phyloP scores from a whole-genome alignment of 2,329 filamentous ascomycete genomes.

The Pyrenophora teres region DNA sequence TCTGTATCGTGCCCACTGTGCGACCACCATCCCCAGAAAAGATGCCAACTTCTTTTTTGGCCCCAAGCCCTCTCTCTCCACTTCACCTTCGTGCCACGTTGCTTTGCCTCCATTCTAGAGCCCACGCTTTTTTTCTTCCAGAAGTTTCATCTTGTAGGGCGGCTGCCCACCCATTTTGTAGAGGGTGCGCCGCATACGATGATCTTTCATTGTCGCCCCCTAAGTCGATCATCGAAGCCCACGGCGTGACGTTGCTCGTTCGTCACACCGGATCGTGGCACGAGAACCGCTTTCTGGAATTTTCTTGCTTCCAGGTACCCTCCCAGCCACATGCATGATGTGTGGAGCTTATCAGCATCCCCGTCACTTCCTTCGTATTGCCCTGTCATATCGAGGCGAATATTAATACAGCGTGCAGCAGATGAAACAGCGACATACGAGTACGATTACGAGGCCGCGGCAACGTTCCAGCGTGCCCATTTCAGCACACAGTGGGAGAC shows the following conservation, averaged over 20 bases:
- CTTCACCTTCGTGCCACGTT: not conserved
- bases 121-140: not conserved
- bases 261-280: not conserved
- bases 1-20: no score
- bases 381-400: not conserved
- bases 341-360: not conserved
- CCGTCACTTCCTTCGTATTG: not conserved
- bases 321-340: not conserved
- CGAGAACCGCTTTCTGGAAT: not conserved
- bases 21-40: no score
- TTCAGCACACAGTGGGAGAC: not conserved
- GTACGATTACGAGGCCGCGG: not conserved
- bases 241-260: not conserved
- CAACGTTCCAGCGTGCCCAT: not conserved
- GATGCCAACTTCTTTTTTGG: no score
- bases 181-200: not conserved
- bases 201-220: not conserved
- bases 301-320: not conserved
- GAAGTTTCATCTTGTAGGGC: constrained; percentile 1
- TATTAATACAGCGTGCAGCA: not conserved
- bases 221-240: not conserved
- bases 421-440: not conserved
- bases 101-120: not conserved
- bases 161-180: not conserved
- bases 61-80: not conserved